Evolutionary conservation across 306 rosid species (phyloP).

Genomic region (Mimosa pudica): DNA sequence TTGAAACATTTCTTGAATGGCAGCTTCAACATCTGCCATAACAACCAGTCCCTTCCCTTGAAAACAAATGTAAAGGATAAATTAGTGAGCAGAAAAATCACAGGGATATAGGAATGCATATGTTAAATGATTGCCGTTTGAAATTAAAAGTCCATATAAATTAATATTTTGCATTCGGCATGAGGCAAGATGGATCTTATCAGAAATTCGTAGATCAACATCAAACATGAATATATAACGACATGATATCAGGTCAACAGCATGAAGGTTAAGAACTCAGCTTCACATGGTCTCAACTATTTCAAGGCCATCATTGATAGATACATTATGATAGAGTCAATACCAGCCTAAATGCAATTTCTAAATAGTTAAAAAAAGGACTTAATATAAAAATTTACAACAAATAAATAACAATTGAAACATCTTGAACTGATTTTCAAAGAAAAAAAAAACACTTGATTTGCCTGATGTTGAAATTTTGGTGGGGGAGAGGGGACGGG

Average conservation of each 20-base stretch:
- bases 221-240: conserved; percentile 20
- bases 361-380: not conserved
- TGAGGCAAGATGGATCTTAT: conserved; percentile 19
- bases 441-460: not conserved
- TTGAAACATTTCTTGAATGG: conserved; percentile 96
- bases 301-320: conserved; percentile 2
- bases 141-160: conserved; percentile 23
- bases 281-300: conserved; percentile 3
- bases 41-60: conserved; percentile 66
- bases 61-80: conserved; percentile 33
- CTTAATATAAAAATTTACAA: not conserved
- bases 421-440: not conserved
- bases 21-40: conserved; percentile 82
- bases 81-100: conserved; percentile 30
- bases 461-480: not conserved
- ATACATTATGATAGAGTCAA: not conserved
- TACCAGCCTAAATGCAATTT: conserved; percentile 6
- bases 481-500: not conserved
- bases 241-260: conserved; percentile 23
- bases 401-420: not conserved
- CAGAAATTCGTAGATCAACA: conserved; percentile 7
- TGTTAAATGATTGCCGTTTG: conserved; percentile 19
- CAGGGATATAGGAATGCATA: conserved; percentile 20
- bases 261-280: not conserved
- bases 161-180: conserved; percentile 8